These are phyloP conservation scores for Metschnikowia lachancei DNA, from an alignment of 805 yeast genomes.

Conservation along the genomic window DNA sequence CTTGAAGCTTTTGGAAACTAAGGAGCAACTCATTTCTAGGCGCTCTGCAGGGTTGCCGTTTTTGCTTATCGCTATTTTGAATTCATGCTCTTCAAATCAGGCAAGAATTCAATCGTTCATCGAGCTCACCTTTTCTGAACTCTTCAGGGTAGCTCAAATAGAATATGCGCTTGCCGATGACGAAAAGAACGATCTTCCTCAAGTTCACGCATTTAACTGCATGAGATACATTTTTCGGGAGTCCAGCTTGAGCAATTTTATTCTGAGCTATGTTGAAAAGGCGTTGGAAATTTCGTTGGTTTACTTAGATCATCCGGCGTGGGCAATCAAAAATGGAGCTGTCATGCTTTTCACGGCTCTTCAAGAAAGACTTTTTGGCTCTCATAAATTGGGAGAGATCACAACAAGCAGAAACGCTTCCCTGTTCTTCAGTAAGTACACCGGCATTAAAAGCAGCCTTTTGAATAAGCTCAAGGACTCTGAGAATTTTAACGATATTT, in stretches of 20 bases:
- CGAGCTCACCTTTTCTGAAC: conserved; percentile 46
- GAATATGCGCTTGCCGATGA: conserved; percentile 49
- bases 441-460: conserved; percentile 50
- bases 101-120: conserved; percentile 35
- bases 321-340: conserved; percentile 91
- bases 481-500: conserved; percentile 50
- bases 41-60: conserved; percentile 92
- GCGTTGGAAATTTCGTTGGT: conserved; percentile 60
- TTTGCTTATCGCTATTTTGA: conserved; percentile 70
- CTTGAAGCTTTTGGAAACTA: conserved; percentile 49
- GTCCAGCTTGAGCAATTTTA: conserved; percentile 54
- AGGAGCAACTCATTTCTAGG: conserved; percentile 73
- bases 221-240: conserved; percentile 74
- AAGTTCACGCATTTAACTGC: conserved; percentile 90
- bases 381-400: conserved; percentile 37
- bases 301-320: conserved; percentile 61
- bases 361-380: conserved; percentile 77
- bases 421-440: conserved; percentile 67
- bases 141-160: conserved; percentile 53
- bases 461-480: conserved; percentile 36
- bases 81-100: conserved; percentile 37
- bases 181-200: conserved; percentile 70
- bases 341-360: conserved; percentile 88
- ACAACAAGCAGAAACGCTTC: conserved; percentile 50
- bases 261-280: conserved; percentile 30